These are phyloP conservation scores for Fusarium sp. DNA, from an alignment of 2,329 filamentous ascomycete genomes.

Conservation along the genomic window DNA sequence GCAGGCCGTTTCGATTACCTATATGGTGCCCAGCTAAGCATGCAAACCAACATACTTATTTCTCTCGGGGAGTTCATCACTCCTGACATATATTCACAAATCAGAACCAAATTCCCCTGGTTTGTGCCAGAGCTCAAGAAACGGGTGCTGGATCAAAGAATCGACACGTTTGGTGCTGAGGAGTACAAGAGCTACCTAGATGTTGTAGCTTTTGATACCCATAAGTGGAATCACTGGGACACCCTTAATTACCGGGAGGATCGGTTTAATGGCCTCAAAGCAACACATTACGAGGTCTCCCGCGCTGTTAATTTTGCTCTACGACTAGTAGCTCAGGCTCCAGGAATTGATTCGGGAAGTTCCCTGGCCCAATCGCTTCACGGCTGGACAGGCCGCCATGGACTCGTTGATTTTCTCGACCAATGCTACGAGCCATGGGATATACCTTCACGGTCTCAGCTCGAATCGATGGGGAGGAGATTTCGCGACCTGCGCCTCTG, in stretches of 20 bases:
- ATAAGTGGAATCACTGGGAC: not conserved
- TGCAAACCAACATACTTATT: not conserved
- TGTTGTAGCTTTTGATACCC: not conserved
- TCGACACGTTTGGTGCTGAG: not conserved
- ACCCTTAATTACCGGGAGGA: not conserved
- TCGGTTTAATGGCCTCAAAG: not conserved
- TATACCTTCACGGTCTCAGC: not conserved
- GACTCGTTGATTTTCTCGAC: not conserved
- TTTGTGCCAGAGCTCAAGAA: not conserved
- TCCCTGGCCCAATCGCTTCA: not conserved
- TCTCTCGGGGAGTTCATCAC: not conserved
- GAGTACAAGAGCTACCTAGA: not conserved
- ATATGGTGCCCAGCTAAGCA: rapidly evolving
- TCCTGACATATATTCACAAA: not conserved
- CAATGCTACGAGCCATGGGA: not conserved
- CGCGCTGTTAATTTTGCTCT: not conserved
- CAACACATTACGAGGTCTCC: not conserved
- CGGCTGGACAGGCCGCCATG: not conserved
- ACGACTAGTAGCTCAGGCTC: not conserved
- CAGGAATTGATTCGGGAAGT: not conserved
- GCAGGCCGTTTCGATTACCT: not conserved
- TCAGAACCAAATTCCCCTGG: not conserved
- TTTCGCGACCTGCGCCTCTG: not conserved
- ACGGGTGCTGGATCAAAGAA: not conserved
- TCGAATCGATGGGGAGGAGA: not conserved